Percentiles rank a stretch among this genome's conserved stretches.
Evolutionary conservation across 1,139 yeast species (phyloP).

Genomic region (Taphrina wiesneri): DNA sequence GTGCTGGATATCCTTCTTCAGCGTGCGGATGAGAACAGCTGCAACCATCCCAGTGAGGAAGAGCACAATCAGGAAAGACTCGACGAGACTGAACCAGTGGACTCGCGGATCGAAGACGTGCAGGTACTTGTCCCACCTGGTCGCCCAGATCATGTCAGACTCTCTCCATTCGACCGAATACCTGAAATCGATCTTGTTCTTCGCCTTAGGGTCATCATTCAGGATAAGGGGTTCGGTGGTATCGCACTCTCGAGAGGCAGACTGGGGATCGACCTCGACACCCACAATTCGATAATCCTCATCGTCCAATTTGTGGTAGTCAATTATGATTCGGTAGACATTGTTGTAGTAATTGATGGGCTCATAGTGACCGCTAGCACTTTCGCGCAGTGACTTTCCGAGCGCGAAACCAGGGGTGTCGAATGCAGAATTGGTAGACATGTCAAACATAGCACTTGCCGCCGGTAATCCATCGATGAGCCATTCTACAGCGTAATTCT

Average conservation of each 20-base stretch:
- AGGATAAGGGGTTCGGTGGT: slow-evolving; percentile 40
- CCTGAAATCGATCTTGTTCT: slow-evolving; percentile 52
- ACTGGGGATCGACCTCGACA: slow-evolving; percentile 69
- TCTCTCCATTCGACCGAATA: slow-evolving; percentile 66
- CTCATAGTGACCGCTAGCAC: slow-evolving; percentile 46
- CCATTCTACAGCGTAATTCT: slow-evolving; percentile 90
- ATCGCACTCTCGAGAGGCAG: slow-evolving; percentile 56
- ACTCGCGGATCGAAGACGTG: slow-evolving; percentile 89
- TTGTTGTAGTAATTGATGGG: slow-evolving; percentile 61
- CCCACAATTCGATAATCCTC: slow-evolving; percentile 86
- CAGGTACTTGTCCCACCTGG: slow-evolving; percentile 96
- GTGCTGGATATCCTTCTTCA: slow-evolving; percentile 79
- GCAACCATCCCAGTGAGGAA: slow-evolving; percentile 76
- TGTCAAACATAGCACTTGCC: slow-evolving; percentile 65
- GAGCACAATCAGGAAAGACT: slow-evolving; percentile 77
- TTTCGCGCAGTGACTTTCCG: slow-evolving; percentile 52
- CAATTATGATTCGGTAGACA: slow-evolving; percentile 75
- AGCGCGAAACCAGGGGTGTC: slow-evolving; percentile 81
- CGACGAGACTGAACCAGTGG: slow-evolving; percentile 91
- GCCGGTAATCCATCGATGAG: slow-evolving; percentile 93
- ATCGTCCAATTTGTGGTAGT: slow-evolving; percentile 75
- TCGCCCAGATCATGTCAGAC: slow-evolving; percentile 87
- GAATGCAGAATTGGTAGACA: slow-evolving; percentile 50
- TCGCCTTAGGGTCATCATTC: slow-evolving; percentile 39
- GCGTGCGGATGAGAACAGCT: slow-evolving; percentile 74